Evolutionary conservation across 371 early-diverging fungal genomes (phyloP), one percentile per base, ranked within the genome.

Genomic region (Apophysomyces variabilis): DNA sequence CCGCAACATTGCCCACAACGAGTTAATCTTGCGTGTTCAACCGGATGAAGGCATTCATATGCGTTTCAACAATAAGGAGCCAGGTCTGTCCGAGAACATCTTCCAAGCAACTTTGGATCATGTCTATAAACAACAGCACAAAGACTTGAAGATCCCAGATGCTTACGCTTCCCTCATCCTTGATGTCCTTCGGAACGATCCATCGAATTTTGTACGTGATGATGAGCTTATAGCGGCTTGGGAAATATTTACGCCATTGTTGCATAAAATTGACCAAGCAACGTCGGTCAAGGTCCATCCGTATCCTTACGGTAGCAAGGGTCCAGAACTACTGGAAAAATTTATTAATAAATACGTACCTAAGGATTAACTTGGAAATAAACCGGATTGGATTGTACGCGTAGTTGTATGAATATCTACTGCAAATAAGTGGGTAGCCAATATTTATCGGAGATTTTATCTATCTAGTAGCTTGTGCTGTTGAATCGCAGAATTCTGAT

Each of bases 1-100:
- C 75, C 65, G 70, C 8, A 82, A 83, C 46, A 70, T 90, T 54
- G 84, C 92, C 11, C 92, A 99, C 62, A 98, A 99, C 75, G 99
- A 99, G 74, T 86, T 98, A 32, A 97, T 99, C 16, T 89, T 98
- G 66, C 93, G 97, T 38, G 91, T 99, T 8, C 97, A 98, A 61
- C 99, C 99, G 7, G 84, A 90, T 43, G 97, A 98, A 77, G 94
- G 97, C 2, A 92, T 99, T n/a, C 98, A 99, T 77, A 89, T 98
- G 83, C 98, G 98, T 79, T 89, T 97, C 70, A 93, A 92, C 71
- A 96, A 93, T 88, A 99, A 99, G 82, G 87, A 91, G 58, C 99
- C 94, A 21, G 95, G 93, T 13, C 80, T 93, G 38, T 82, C 85
- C 4, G 78, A 85, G 69, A 71, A 84, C 57, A 83, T 89, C 26